Percentiles rank a stretch among this genome's conserved stretches.
Conservation (phyloP, 306 rosid genomes). For the Pterocarpus macrocarpus region DNA sequence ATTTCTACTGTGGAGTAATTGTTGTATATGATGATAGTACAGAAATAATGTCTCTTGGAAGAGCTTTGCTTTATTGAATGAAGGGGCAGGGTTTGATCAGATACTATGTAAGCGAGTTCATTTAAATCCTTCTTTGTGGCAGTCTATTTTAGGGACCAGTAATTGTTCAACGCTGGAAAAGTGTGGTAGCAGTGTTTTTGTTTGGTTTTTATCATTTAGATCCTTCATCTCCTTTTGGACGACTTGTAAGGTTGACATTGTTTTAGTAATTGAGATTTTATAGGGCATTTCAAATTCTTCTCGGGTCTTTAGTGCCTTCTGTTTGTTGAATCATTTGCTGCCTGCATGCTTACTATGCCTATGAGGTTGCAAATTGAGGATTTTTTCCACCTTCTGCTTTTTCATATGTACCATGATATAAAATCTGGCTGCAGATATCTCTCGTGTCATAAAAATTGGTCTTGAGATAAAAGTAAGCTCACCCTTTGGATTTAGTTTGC, state of each 20-base stretch:
- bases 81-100: not conserved
- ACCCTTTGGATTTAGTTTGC: not conserved
- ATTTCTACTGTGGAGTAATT: not conserved
- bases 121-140: not conserved
- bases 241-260: not conserved
- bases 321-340: slow-evolving; percentile 5
- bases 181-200: not conserved
- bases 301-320: not conserved
- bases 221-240: not conserved
- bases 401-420: not conserved
- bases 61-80: not conserved
- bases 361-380: not conserved
- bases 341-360: not conserved
- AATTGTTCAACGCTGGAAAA: not conserved
- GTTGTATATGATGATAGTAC: not conserved
- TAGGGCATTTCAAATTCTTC: not conserved
- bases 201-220: not conserved
- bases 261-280: not conserved
- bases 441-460: not conserved
- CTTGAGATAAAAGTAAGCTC: not conserved
- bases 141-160: not conserved
- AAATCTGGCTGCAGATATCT: slow-evolving; percentile 7
- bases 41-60: not conserved
- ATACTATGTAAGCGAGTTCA: not conserved
- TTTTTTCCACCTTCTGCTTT: no score